Base-by-base conservation (phyloP, 768 basidiomycete species). In the Chlorophyllum brunneum region DNA sequence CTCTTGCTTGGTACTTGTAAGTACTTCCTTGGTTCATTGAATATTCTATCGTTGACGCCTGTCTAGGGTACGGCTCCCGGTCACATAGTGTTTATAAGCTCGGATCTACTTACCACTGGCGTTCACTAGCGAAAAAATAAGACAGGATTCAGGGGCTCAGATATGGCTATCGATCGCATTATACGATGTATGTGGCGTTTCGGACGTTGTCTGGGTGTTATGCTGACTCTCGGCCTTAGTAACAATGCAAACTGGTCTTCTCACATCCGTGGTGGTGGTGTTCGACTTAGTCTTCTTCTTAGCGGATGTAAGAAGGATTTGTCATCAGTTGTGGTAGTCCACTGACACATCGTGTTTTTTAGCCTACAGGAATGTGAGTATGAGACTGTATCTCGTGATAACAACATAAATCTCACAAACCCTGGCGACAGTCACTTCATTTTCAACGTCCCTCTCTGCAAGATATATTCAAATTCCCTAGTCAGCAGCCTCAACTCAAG, bases 1-100 rank as follows among this genome's bases (percentile, higher is more conserved):
- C 71, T 2, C 61, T 80, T 9, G 75, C 76, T 4, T 68, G 65
- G 65, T 69, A 71, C 55, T 58, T 80, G 77, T 78, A 46, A 48
- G 62, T 62, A 36, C 9, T 24, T 38, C 10, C 10, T 15, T 22
- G 3, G 27, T 18, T 3, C 13, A n/a, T 9, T 4, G 24, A n/a
- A 4, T 30, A 7, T 23, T 37, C 22, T 22, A 27, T 38, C 10
- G n/a, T 2, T 36, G 24, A 24, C 29, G 22, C 10, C 34, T 49
- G 22, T 13, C 9, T 16, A 56, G 55, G 30, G 55, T 56, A 43
- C 11, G n/a, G 11, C n/a, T 4, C 4, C 13, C 22, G 7, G 31
- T 22, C 18, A 9, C 11, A 27, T 16, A 7, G 16, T 5, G 34
- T 11, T 36, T n/a, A n/a, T n/a, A n/a, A n/a, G n/a, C n/a, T n/a